Conservation (phyloP, 2,329 filamentous ascomycete species). For the Botrytis fragariae region DNA sequence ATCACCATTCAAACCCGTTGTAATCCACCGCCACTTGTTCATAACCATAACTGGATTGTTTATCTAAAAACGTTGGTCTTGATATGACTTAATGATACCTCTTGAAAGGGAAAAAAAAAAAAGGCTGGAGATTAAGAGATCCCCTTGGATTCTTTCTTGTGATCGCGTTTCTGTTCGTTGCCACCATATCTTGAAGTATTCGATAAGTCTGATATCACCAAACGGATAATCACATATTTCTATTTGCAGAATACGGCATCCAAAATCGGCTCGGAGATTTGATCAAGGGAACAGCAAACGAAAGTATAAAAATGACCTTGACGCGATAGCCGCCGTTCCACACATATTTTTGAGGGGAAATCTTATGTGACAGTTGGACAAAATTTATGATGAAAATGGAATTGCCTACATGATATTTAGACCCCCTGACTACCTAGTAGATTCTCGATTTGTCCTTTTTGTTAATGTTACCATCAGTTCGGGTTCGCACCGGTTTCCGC, state of each 20-base stretch:
- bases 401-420: slow-evolving; percentile 4
- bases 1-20: not conserved
- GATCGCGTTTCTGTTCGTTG: not conserved
- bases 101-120: not conserved
- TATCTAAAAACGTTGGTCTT: not conserved
- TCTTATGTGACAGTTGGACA: slow-evolving; percentile 8
- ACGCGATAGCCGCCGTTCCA: slow-evolving; percentile 18
- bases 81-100: not conserved
- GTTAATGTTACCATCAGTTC: slow-evolving; percentile 9
- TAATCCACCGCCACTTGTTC: slow-evolving; percentile 10
- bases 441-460: not conserved
- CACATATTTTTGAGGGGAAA: not conserved
- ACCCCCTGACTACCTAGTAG: slow-evolving; percentile 2
- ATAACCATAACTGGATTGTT: not conserved
- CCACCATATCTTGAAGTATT: not conserved
- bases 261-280: slow-evolving; percentile 6
- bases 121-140: not conserved
- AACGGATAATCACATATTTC: slow-evolving; percentile 9
- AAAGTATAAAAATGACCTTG: not conserved
- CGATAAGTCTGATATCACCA: slow-evolving; percentile 6
- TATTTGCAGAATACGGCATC: slow-evolving; percentile 8
- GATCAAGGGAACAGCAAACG: not conserved
- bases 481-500: slow-evolving; percentile 6
- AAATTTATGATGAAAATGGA: slow-evolving; percentile 10
- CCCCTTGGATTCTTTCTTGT: not conserved